Percentiles rank a stretch among this genome's conserved stretches.
phyloP scores from a whole-genome alignment of 2,329 filamentous ascomycete species.

The Pseudogymnoascus sp. region DNA sequence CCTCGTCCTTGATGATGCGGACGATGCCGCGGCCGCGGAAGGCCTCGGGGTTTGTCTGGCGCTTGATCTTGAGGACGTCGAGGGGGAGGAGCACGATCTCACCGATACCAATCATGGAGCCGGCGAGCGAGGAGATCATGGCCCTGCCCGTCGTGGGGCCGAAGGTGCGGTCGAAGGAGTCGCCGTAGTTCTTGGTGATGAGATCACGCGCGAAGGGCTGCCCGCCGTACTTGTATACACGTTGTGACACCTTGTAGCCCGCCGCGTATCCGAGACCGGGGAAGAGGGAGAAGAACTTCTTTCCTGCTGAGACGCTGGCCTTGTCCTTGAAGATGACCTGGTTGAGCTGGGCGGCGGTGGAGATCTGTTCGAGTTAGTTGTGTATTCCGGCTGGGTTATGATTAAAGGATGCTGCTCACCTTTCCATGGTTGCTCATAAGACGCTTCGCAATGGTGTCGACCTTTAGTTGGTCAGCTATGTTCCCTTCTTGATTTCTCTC shows the following conservation, averaged over 20 bases:
- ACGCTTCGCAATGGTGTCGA: slow-evolving; percentile 97
- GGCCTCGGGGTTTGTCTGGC: slow-evolving; percentile 96
- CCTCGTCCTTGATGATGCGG: slow-evolving; percentile 85
- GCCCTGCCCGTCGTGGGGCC: slow-evolving; percentile 97
- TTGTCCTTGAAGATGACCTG: slow-evolving; percentile 89
- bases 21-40: slow-evolving; percentile 90
- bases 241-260: slow-evolving; percentile 92
- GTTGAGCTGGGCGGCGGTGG: slow-evolving; percentile 61
- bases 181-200: slow-evolving; percentile 68
- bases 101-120: slow-evolving; percentile 90
- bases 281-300: slow-evolving; percentile 92
- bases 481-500: slow-evolving; percentile 5
- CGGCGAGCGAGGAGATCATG: slow-evolving; percentile 93
- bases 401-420: slow-evolving; percentile 34
- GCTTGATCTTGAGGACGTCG: slow-evolving; percentile 98
- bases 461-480: slow-evolving; percentile 42
- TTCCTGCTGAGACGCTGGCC: slow-evolving; percentile 58
- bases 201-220: slow-evolving; percentile 93
- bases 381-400: slow-evolving; percentile 16
- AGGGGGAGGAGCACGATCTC: slow-evolving; percentile 93
- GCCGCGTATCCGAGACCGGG: slow-evolving; percentile 95
- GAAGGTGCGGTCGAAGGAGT: slow-evolving; percentile 79
- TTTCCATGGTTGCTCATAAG: slow-evolving; percentile 96
- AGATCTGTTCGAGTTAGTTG: slow-evolving; percentile 37
- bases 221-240: slow-evolving; percentile 97